These are phyloP conservation scores for Claviceps sp. DNA, from an alignment of 2,329 filamentous ascomycete species.

Conservation along the genomic window DNA sequence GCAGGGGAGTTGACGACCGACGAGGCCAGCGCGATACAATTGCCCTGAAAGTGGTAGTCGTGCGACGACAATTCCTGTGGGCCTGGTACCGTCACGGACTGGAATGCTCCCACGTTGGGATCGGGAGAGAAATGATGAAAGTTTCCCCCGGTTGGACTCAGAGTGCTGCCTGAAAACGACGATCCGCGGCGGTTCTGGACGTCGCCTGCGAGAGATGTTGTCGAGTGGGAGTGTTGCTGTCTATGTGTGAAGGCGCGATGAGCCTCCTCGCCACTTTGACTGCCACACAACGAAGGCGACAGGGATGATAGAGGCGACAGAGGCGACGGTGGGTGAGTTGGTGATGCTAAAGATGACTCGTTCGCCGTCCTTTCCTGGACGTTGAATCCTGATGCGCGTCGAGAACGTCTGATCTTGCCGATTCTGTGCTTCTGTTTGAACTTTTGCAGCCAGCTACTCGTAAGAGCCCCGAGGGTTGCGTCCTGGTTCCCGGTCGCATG, in stretches of 20 bases:
- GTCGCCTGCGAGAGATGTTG: slow-evolving; percentile 20
- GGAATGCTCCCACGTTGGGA: slow-evolving; percentile 53
- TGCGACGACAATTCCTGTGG: slow-evolving; percentile 22
- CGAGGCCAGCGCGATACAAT: slow-evolving; percentile 39
- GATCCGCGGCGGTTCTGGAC: slow-evolving; percentile 27
- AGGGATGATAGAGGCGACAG: too few species aligned
- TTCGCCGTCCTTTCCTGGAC: slow-evolving; percentile 38
- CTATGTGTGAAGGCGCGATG: slow-evolving; percentile 29
- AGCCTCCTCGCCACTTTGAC: slow-evolving; percentile 55
- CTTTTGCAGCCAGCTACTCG: slow-evolving; percentile 74
- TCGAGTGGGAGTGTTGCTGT: slow-evolving; percentile 21
- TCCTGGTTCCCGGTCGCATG: slow-evolving; percentile 56
- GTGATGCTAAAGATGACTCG: slow-evolving; percentile 61
- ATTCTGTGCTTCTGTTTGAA: slow-evolving; percentile 81
- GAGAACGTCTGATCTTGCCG: slow-evolving; percentile 33
- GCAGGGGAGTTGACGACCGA: slow-evolving; percentile 39
- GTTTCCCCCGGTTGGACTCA: slow-evolving; percentile 56
- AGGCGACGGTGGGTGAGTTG: slow-evolving; percentile 50
- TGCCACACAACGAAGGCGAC: slow-evolving; percentile 46
- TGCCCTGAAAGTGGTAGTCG: slow-evolving; percentile 56
- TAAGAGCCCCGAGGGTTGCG: slow-evolving; percentile 56
- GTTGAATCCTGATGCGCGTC: slow-evolving; percentile 53
- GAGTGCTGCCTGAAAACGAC: slow-evolving; percentile 56
- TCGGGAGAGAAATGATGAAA: slow-evolving; percentile 62
- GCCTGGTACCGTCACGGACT: slow-evolving; percentile 22